Evolutionary conservation across 371 early-diverging fungal genomes (phyloP), one percentile per base, ranked within the genome.

Genomic region (Mucor indicus): DNA sequence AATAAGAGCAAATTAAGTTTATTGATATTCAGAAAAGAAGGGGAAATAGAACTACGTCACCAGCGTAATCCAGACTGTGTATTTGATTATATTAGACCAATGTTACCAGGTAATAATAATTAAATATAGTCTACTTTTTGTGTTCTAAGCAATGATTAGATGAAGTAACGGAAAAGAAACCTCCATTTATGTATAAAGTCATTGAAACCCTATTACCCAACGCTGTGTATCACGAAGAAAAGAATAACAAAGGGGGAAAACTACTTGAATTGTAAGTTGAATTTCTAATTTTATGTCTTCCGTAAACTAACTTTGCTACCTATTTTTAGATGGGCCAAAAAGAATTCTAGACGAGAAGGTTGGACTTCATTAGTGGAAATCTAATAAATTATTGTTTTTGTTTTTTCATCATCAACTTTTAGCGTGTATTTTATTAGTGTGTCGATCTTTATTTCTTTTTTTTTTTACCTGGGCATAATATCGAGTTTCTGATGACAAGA

Each of bases 1-100:
- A 77, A 84, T 56, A 86, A 86, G 53, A 87, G 89, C 30, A 93
- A 96, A 54, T 69, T 89, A 38, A 90, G 88, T 23, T 75, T 90
- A n/a, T 58, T 93, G 27, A 90, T 96, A 29, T 93, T 96, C 67
- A 78, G 94, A 65, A 87, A 85, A 72, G 87, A 81, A 41, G 91
- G 89, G 16, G 88, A 90, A 11, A 67, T 92, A 39, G 95, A 95
- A 40, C 69, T 96, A 38, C 68, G 94, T 29, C 94, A 96, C 69
- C 96, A 96, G 60, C 81, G 95, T 33, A 92, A 85, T 60, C 88
- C 96, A 10, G 96, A 96, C 62, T 91, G 90, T 58, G 81, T 92
- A 42, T 93, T 96, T 76, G 96, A 96, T 55, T 93, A 86, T 74
- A 65, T 91, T 37, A 90, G 89, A 59, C 95, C 95, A 0, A 45